Evolutionary conservation across 208 protist species (phyloP).

Genomic region (Leishmania braziliensis): DNA sequence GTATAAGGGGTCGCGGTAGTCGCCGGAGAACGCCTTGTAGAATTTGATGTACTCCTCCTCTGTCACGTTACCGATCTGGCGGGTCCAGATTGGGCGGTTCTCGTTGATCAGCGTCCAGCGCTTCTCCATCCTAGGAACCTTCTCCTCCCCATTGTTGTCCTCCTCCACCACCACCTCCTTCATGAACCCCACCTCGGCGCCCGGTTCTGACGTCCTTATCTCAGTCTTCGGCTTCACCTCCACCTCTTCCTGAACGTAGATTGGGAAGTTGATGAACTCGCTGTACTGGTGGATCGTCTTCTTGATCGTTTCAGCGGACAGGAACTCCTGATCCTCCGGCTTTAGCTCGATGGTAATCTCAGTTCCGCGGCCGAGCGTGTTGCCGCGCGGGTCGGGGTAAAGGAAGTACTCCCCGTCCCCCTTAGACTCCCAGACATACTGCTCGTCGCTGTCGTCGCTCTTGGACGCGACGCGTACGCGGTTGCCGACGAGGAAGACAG

Average conservation of each 20-base stretch:
- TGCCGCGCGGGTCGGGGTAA: conserved; percentile 93
- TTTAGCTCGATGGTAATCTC: conserved; percentile 97
- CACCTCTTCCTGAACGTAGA: conserved; percentile 92
- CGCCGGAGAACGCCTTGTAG: conserved; percentile 97
- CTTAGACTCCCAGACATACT: conserved; percentile 99
- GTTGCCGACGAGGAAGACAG: conserved; percentile 99
- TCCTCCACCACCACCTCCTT: conserved; percentile 43
- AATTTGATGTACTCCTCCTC: conserved; percentile 99
- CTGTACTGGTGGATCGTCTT: conserved; percentile 97
- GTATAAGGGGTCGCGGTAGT: conserved; percentile 94
- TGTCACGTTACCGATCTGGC: conserved; percentile 92
- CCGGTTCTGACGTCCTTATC: conserved; percentile 25
- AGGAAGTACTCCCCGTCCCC: conserved; percentile 96
- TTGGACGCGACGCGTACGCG: conserved; percentile 97
- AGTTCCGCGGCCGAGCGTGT: conserved; percentile 98
- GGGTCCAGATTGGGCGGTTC: conserved; percentile 99
- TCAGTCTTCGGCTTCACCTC: conserved; percentile 63
- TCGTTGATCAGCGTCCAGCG: conserved; percentile 97
- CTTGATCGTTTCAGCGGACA: conserved; percentile 92
- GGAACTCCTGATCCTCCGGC: conserved; percentile 96
- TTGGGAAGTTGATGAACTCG: conserved; percentile 99
- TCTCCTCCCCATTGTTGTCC: conserved; percentile 57
- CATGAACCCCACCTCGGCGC: conserved; percentile 75
- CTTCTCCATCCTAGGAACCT: conserved; percentile 67
- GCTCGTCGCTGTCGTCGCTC: conserved; percentile 87